These are phyloP conservation scores for Acanthamoeba sp. DNA, from an alignment of 208 protist genomes.

Conservation along the genomic window DNA sequence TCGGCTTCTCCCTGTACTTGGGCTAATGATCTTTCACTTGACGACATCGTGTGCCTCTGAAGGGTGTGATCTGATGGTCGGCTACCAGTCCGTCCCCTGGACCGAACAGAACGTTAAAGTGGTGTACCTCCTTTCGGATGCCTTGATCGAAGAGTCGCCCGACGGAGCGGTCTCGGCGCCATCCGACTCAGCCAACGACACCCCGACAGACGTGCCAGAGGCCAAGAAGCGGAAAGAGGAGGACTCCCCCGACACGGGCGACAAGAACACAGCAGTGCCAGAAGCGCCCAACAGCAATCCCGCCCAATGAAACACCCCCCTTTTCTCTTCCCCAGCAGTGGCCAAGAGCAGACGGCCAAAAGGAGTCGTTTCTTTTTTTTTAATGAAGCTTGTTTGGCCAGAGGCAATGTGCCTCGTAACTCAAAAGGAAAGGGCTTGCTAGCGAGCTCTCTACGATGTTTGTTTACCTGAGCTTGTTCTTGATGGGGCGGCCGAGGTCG, in stretches of 20 bases:
- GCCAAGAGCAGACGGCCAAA: no score
- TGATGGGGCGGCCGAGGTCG: constrained; percentile 47
- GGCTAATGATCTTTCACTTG: background rate
- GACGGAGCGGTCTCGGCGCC: background rate
- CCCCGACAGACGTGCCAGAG: background rate
- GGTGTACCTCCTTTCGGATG: constrained; percentile 28
- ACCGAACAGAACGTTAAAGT: constrained; percentile 28
- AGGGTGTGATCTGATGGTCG: constrained; percentile 39
- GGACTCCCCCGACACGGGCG: background rate
- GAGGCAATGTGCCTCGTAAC: background rate
- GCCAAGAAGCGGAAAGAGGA: background rate
- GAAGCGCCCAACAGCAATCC: no score
- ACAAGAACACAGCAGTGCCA: no score
- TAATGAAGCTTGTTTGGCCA: background rate
- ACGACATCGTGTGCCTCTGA: background rate
- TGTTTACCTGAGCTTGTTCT: constrained; percentile 53
- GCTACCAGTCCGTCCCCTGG: constrained; percentile 59
- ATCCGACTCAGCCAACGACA: background rate
- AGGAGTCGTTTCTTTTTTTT: background rate
- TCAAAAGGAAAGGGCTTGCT: background rate
- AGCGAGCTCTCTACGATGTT: background rate
- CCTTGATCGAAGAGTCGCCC: background rate
- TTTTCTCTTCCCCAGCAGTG: no score
- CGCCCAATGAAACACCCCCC: no score
- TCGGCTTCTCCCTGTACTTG: no score